A percentile compares a stretch with the other conserved stretches of the same genome.
These are phyloP conservation scores for Kwoniella sp. DNA, from an alignment of 768 basidiomycete species.

Conservation along the genomic window DNA sequence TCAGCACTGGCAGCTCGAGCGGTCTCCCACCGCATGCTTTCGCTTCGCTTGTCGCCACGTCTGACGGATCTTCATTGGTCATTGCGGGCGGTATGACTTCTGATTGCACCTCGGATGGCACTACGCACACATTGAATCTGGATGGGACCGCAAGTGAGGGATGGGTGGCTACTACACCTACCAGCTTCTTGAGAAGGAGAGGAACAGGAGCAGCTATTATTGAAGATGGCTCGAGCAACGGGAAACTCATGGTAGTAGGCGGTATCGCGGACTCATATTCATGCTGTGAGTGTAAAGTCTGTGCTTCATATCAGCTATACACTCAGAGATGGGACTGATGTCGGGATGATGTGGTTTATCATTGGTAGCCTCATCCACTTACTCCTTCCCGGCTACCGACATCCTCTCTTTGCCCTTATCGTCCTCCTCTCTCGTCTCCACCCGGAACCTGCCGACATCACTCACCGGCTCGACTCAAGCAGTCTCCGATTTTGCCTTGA, in stretches of 20 bases:
- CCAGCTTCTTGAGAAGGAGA: conserved; percentile 38
- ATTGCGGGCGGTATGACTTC: conserved; percentile 54
- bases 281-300: conserved; percentile 45
- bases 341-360: not conserved
- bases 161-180: conserved; percentile 40
- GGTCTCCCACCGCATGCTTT: conserved; percentile 53
- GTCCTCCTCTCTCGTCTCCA: conserved; percentile 31
- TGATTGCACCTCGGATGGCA: conserved; percentile 37
- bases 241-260: conserved; percentile 48
- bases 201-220: conserved; percentile 44
- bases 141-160: conserved; percentile 7
- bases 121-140: conserved; percentile 44
- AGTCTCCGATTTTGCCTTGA: conserved; percentile 51
- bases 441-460: conserved; percentile 33
- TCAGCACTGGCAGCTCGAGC: conserved; percentile 35
- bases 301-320: no score
- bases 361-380: conserved; percentile 37
- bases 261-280: conserved; percentile 51
- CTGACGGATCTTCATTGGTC: conserved; percentile 34
- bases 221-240: conserved; percentile 28
- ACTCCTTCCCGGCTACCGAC: conserved; percentile 50
- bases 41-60: conserved; percentile 36
- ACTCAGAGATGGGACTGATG: no score
- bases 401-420: conserved; percentile 43
- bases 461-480: conserved; percentile 43